These are phyloP conservation scores for Saccharomyces eubayanus DNA, from an alignment of 805 yeast genomes.

Conservation along the genomic window DNA sequence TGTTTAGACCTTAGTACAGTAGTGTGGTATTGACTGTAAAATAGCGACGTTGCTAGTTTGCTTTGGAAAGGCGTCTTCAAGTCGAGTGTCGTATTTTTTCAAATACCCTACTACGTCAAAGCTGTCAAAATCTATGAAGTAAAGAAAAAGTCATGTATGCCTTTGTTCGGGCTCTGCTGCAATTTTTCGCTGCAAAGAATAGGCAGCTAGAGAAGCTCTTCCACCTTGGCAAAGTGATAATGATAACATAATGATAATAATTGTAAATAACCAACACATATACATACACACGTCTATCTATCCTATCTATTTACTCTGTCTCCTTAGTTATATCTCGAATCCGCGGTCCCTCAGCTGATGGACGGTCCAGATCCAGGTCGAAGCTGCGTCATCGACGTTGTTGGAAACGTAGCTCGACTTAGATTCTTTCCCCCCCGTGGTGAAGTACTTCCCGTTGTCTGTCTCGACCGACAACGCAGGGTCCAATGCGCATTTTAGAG, in stretches of 20 bases:
- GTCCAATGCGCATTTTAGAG: conserved; percentile 54
- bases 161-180: neutral
- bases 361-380: conserved; percentile 76
- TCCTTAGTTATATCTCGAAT: conserved; percentile 16
- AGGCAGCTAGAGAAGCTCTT: neutral
- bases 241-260: neutral
- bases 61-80: neutral
- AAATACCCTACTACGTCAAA: neutral
- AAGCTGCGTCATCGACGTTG: conserved; percentile 51
- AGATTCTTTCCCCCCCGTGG: conserved; percentile 49
- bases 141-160: neutral
- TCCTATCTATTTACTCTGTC: neutral
- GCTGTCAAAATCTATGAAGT: neutral
- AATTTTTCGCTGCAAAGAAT: neutral
- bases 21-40: neutral
- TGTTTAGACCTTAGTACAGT: neutral
- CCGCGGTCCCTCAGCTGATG: conserved; percentile 51
- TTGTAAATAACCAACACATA: neutral
- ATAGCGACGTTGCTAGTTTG: neutral
- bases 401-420: conserved; percentile 52
- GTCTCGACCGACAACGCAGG: conserved; percentile 39
- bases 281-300: neutral
- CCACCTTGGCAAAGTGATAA: neutral
- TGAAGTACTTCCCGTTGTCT: conserved; percentile 64
- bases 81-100: neutral